Evolutionary conservation across 176 grass and related monocot species (phyloP).

Genomic region (Oryza longistaminata): DNA sequence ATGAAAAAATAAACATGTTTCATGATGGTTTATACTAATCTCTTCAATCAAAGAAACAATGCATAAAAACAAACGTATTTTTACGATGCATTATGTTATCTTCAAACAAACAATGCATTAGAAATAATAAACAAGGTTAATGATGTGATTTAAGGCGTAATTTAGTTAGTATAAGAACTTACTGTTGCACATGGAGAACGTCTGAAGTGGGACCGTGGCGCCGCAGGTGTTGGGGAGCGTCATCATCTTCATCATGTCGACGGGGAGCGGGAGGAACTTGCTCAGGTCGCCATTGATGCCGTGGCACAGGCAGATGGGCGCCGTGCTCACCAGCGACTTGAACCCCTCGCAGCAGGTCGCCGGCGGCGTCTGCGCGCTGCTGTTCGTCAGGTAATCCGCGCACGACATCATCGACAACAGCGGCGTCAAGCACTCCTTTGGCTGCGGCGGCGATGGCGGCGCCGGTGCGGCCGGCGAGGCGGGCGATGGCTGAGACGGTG

Average conservation of each 20-base stretch:
- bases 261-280: constrained; percentile 11
- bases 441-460: not conserved
- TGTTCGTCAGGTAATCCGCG: constrained; percentile 42
- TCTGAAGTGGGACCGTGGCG: not conserved
- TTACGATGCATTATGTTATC: no score
- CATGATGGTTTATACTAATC: no score
- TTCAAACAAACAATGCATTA: not conserved
- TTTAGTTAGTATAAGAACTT: not conserved
- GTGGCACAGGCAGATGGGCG: constrained; percentile 48
- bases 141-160: not conserved
- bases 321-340: constrained; percentile 8
- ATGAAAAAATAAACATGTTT: not conserved
- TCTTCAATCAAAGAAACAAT: no score
- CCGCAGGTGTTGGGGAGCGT: constrained; percentile 13
- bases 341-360: constrained; percentile 28
- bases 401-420: constrained; percentile 27
- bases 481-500: not conserved
- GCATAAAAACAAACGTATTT: no score
- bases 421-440: constrained; percentile 26
- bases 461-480: not conserved
- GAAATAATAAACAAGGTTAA: not conserved
- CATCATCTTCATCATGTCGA: constrained; percentile 24
- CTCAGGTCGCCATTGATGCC: constrained; percentile 38
- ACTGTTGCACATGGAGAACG: constrained; percentile 13
- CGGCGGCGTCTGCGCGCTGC: constrained; percentile 4